phyloP scores from a whole-genome alignment of 2,329 filamentous ascomycete species.

The Nothopassalora personata region DNA sequence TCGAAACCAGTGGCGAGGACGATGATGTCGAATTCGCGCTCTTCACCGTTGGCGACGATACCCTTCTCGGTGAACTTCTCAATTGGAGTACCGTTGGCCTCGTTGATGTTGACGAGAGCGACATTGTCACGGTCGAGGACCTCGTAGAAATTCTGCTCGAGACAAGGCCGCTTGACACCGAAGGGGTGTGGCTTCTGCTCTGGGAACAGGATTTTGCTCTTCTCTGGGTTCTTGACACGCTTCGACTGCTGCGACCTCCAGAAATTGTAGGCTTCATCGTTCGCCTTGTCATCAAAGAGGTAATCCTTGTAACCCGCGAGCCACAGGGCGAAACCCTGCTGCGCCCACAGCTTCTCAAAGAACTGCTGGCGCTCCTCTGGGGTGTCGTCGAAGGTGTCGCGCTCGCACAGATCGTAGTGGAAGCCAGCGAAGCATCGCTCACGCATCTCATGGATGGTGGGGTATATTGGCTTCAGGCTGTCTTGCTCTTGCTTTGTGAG shows the following conservation, averaged over 20 bases:
- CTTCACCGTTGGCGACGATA: slow-evolving; percentile 38
- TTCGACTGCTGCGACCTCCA: slow-evolving; percentile 42
- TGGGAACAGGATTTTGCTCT: slow-evolving; percentile 45
- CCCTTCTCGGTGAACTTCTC: slow-evolving; percentile 41
- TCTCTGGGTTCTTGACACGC: slow-evolving; percentile 40
- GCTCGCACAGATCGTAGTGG: slow-evolving; percentile 51
- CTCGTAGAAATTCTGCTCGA: slow-evolving; percentile 47
- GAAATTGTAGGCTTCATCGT: slow-evolving; percentile 43
- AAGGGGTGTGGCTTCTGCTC: slow-evolving; percentile 42
- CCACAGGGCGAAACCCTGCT: slow-evolving; percentile 32
- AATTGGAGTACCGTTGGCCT: slow-evolving; percentile 34
- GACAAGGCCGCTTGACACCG: slow-evolving; percentile 43
- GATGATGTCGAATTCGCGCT: slow-evolving; percentile 44
- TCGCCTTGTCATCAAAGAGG: slow-evolving; percentile 38
- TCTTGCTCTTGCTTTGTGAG: slow-evolving; percentile 51
- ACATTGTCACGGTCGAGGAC: slow-evolving; percentile 41
- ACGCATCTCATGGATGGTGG: slow-evolving; percentile 48
- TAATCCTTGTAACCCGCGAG: slow-evolving; percentile 30
- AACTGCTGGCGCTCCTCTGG: slow-evolving; percentile 41
- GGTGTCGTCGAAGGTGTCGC: slow-evolving; percentile 47
- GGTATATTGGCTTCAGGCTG: slow-evolving; percentile 36
- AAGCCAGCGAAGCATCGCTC: slow-evolving; percentile 56
- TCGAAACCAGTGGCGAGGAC: slow-evolving; percentile 46
- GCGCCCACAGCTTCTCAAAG: slow-evolving; percentile 39
- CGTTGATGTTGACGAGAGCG: slow-evolving; percentile 40